Evolutionary conservation across 495 filamentous ascomycete genomes (phyloP), one percentile per base, ranked within the genome.

Genomic region (Darksidea phi): DNA sequence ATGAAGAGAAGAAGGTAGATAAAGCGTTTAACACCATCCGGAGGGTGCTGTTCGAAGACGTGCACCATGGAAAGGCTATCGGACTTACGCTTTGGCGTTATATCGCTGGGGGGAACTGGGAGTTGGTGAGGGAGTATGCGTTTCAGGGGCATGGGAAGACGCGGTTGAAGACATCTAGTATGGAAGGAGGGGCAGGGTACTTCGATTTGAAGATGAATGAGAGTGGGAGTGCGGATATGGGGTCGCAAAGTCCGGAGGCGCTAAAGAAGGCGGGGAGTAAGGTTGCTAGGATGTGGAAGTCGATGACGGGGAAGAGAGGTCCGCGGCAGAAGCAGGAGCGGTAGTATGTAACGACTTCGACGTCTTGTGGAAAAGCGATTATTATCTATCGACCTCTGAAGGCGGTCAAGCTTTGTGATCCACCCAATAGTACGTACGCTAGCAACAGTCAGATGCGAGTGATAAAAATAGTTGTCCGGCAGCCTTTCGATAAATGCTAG

Each of bases 81-180:
- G 59, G 64, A 6, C n/a, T 67, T 13, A 50, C 38, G 12, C 18
- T 67, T 4, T 63, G 59, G 64, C 57, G 32, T 25, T 58, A 67
- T 32, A 10, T 32, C 18, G 53, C 53, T n/a, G 36, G 36, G 20
- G 64, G 58, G n/a, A 26, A 58, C 25, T 66, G 58, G 64, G 36
- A 38, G 21, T 62, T 52, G 54, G 34, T 32, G 2, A 57, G 41
- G 34, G 48, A 61, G 24, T 58, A 45, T 28, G 28, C 18, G 15
- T 66, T 66, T 57, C 25, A 6, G 15, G 38, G 48, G 13, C 20
- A 28, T 21, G n/a, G 11, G n/a, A 23, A 43, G 36, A 37, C n/a
- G 23, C 13, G 3, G 24, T 17, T n/a, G 25, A 32, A 28, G 42
- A 48, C n/a, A n/a, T 12, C 20, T 1, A 24, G 13, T 24, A 23